A percentile compares a stretch with the other conserved stretches of the same genome.
phyloP scores from a whole-genome alignment of 768 basidiomycete genomes.

The Lactarius hengduanensis region DNA sequence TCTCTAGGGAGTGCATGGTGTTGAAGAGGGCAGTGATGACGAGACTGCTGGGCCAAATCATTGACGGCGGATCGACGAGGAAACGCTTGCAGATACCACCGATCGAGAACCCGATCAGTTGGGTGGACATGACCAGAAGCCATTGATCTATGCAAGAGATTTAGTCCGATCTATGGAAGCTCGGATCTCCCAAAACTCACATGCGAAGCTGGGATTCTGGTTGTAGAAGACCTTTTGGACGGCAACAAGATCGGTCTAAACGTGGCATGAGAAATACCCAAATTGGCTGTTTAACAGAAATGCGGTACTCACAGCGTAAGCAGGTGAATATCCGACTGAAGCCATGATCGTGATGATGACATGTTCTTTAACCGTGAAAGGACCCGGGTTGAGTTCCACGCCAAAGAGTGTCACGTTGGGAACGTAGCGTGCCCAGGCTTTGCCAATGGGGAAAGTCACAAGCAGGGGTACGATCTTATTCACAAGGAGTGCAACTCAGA shows the following conservation, averaged over 20 bases:
- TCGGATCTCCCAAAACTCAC: constrained; percentile 19
- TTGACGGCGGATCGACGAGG: constrained; percentile 44
- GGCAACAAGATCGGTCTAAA: constrained; percentile 44
- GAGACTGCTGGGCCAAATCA: constrained; percentile 47
- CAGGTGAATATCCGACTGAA: constrained; percentile 36
- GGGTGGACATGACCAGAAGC: constrained; percentile 44
- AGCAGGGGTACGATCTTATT: constrained; percentile 58
- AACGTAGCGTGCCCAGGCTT: constrained; percentile 52
- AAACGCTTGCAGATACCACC: constrained; percentile 45
- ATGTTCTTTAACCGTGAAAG: constrained; percentile 74
- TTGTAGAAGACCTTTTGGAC: constrained; percentile 48
- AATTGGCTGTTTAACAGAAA: background rate
- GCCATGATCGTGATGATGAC: constrained; percentile 49
- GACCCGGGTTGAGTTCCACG: constrained; percentile 58
- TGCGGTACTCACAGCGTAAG: constrained; percentile 34
- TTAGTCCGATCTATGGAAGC: background rate
- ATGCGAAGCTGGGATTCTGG: constrained; percentile 40
- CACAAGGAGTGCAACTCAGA: background rate
- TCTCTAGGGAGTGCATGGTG: constrained; percentile 40
- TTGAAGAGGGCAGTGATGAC: constrained; percentile 46
- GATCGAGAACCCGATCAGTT: constrained; percentile 42
- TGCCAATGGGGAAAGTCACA: constrained; percentile 63
- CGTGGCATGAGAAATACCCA: background rate
- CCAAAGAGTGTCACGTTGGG: constrained; percentile 56
- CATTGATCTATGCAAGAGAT: constrained; percentile 33